phyloP scores from a whole-genome alignment of 257 asterid genomes.

The Henckelia pumila region DNA sequence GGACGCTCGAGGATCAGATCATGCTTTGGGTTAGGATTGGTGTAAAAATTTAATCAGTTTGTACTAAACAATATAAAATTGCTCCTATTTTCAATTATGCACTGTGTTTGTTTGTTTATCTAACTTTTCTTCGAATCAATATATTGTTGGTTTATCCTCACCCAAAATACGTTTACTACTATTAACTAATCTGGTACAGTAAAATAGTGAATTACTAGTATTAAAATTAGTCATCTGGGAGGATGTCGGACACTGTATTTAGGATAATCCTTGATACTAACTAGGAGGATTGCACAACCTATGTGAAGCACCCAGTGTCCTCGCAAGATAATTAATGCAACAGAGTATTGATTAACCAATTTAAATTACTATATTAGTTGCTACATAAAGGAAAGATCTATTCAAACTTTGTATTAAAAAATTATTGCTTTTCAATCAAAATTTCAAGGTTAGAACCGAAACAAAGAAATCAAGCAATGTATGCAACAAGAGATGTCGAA shows the following conservation, averaged over 20 bases:
- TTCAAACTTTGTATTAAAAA: not conserved
- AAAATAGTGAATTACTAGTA: not conserved
- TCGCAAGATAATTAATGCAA: not conserved
- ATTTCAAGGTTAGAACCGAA: constrained; percentile 16
- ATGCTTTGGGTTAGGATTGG: not conserved
- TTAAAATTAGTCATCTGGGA: not conserved
- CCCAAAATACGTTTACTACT: not conserved
- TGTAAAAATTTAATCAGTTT: not conserved
- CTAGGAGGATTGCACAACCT: not conserved
- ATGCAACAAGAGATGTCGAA: constrained; percentile 13
- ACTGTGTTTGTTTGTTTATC: not conserved
- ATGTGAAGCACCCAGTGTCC: not conserved
- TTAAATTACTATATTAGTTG: not conserved
- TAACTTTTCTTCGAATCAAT: not conserved
- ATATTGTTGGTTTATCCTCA: not conserved
- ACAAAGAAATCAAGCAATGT: constrained; percentile 12
- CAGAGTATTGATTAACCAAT: not conserved
- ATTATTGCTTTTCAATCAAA: too few species aligned
- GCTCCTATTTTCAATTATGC: not conserved
- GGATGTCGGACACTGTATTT: not conserved
- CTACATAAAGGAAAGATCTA: not conserved
- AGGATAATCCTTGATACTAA: not conserved
- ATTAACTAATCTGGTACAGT: not conserved
- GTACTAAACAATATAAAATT: too few species aligned
- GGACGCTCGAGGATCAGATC: not conserved